phyloP scores from a whole-genome alignment of 768 basidiomycete genomes.

The Lactarius pseudohatsudake region DNA sequence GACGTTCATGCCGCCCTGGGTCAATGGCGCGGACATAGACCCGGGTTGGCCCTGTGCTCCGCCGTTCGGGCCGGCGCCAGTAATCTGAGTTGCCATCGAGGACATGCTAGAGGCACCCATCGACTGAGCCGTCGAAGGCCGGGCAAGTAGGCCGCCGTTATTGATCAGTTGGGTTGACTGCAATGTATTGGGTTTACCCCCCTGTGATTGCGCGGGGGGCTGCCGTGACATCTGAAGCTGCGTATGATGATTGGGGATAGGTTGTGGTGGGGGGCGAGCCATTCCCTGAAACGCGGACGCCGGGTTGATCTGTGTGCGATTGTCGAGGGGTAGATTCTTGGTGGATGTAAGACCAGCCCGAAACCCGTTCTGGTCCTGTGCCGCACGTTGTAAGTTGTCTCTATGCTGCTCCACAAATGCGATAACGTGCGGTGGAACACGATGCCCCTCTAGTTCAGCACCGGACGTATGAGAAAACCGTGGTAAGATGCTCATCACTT shows the following conservation, averaged over 20 bases:
- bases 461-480: constrained; percentile 26
- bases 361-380: constrained; percentile 26
- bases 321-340: constrained; percentile 16
- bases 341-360: constrained; percentile 19
- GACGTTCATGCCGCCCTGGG: constrained; percentile 3
- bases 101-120: constrained; percentile 9
- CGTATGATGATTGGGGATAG: constrained; percentile 4
- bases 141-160: not conserved
- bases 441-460: constrained; percentile 21
- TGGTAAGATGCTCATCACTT: constrained; percentile 22
- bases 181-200: constrained; percentile 12
- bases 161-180: constrained; percentile 1
- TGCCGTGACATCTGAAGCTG: constrained; percentile 14
- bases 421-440: constrained; percentile 15
- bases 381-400: constrained; percentile 19
- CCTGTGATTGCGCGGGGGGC: not conserved
- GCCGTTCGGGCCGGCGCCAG: not conserved
- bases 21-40: constrained; percentile 16
- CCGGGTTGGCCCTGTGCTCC: constrained; percentile 15
- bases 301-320: constrained; percentile 18
- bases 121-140: constrained; percentile 13
- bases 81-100: constrained; percentile 8
- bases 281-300: constrained; percentile 1
- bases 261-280: constrained; percentile 2
- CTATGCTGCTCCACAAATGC: constrained; percentile 22